Evolutionary conservation across 2,329 filamentous ascomycete species (phyloP), one percentile per base, ranked within the genome.

Genomic region (Huntiella moniliformis): DNA sequence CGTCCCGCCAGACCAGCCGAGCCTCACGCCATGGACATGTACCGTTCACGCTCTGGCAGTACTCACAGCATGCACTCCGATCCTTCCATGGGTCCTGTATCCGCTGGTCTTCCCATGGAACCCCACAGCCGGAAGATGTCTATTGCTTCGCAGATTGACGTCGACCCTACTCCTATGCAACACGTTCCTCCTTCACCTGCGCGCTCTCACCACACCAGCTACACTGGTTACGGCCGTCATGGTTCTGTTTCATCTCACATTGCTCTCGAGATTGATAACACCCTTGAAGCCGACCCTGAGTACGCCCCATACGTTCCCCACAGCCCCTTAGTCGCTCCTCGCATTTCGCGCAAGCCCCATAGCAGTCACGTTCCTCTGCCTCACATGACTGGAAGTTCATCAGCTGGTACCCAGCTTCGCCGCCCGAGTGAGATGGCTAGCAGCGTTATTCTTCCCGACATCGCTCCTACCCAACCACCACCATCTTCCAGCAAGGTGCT

Each of bases 31-130:
- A 22, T 41, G 18, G 51, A 53, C 2, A 47, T 54, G 17, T 53
- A 51, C 45, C 72, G 74, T 15, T 70, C 70, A 3, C 69, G 76
- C 38, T 79, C 76, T 4, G 63, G 68, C 32, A 79, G 75, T 56
- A 74, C 73, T 54, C 70, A 71, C 42, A 74, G 69, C 53, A 61
- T 68, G 35, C 57, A 11, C 59, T 51, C 51, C 2, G 52, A 50
- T 3, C 41, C 45, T 16, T 28, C 44, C 8, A 42, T 43, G 38
- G 32, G 42, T 48, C 35, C 45, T 31, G 32, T 36, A 16, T 47
- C 39, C 41, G 5, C 37, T 6, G 34, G 43, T 10, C n/a, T 13
- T 33, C 33, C 17, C n/a, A n/a, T 16, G 40, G 40, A 42, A n/a
- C 2, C 40, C 13, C 13, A 44, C 5, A 40, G 13, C 18, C 22